Base-by-base conservation (phyloP, 169 alveolate genomes). In the Perkinsus marinus region DNA sequence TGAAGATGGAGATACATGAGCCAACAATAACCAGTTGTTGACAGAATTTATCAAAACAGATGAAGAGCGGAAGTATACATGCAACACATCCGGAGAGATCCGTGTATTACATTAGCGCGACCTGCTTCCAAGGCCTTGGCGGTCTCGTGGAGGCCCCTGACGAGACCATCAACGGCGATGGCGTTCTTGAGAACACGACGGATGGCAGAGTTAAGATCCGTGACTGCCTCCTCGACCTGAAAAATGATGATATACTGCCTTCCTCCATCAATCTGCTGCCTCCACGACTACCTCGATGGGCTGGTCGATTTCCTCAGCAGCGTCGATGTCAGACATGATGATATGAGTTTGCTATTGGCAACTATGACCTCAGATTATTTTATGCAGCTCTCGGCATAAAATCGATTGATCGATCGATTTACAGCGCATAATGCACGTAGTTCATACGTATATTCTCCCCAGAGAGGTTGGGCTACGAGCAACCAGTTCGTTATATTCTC, bases 121-220 rank as follows among this genome's bases (percentile, higher is more conserved):
- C 97, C 96, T 37, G 98, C 94, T 91, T 98, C 99, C 38, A 98
- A 91, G 38, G 99, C 97, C 95, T 97, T 97, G 93, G 98, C 98
- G 89, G 97, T 99, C 96, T 98, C 98, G 91, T 98, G 97, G 93
- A 98, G 95, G 39, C 99, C 99, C 36, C 98, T 96, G 89, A 97
- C 97, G 89, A 97, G 96, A 90, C 99, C 99, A 91, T 98, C 99
- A 92, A 96, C 96, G 39, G 96, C 95, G 91, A 95, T 93, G 37
- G 99, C 96, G 92, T 96, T 96, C 95, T 95, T 96, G 90, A 97
- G 92, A 34, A 97, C 98, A 79, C 89, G 90, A 90, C 90, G 89
- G 92, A 92, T 92, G 91, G 93, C 93, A 19, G 93, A 90, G 69
- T 89, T 92, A 89, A 92, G 90, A 39, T 92, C 93, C 92, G 68